Evolutionary conservation across 1,284 basidiomycete species (phyloP).

Genomic region (Trichosporon ovoides): DNA sequence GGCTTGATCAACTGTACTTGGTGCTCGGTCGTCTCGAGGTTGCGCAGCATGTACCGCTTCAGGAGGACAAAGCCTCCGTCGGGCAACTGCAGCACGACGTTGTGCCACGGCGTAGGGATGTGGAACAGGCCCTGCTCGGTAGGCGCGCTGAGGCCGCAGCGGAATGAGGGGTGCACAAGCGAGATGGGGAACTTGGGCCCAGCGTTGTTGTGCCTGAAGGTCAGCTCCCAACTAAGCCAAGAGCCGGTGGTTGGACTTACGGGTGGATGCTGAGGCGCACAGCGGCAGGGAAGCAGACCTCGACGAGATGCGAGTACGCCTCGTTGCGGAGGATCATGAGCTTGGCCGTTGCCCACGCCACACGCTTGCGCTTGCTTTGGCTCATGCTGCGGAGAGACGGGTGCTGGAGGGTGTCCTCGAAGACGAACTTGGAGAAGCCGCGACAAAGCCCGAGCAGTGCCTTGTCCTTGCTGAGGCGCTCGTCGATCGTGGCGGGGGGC

Average conservation of each 20-base stretch:
- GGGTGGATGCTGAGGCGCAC: slow-evolving; percentile 8
- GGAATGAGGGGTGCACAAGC: slow-evolving; percentile 3
- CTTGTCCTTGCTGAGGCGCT: background rate
- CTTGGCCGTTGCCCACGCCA: slow-evolving; percentile 4
- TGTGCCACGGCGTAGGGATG: slow-evolving; percentile 10
- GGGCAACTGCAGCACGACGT: background rate
- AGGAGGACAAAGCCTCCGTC: background rate
- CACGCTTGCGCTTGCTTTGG: background rate
- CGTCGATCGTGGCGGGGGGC: background rate
- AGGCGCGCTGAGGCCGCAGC: background rate
- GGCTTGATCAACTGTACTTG: background rate
- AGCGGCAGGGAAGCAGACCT: background rate
- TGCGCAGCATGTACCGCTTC: background rate
- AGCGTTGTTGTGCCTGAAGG: slow-evolving; percentile 3
- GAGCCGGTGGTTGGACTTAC: background rate
- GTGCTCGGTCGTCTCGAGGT: slow-evolving; percentile 4
- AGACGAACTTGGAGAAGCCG: slow-evolving; percentile 5
- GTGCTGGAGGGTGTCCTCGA: slow-evolving; percentile 3
- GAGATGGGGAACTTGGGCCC: slow-evolving; percentile 7
- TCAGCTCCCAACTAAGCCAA: background rate
- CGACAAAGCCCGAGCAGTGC: slow-evolving; percentile 3
- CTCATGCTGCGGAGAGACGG: background rate
- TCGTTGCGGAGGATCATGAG: slow-evolving; percentile 8
- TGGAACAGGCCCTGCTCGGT: background rate
- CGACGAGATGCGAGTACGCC: slow-evolving; percentile 3